Percentiles rank a stretch among this genome's conserved stretches.
phyloP scores from a whole-genome alignment of 2,329 filamentous ascomycete genomes.

The Epichloe bromicola region DNA sequence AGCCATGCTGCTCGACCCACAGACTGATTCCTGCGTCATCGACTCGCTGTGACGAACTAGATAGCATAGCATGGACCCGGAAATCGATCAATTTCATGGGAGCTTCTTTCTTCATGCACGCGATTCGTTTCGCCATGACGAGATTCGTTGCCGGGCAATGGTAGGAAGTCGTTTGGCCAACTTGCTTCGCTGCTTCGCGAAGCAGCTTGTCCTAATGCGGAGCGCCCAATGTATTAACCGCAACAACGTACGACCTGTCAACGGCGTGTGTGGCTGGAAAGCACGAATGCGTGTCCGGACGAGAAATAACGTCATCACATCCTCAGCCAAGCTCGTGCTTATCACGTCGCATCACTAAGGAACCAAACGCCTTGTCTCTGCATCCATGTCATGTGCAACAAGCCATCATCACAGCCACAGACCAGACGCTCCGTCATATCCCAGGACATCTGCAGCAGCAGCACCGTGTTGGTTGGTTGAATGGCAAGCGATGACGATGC shows the following conservation, averaged over 20 bases:
- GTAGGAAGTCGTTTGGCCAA: too few relatives aligned
- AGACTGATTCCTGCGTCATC: slow-evolving; percentile 19
- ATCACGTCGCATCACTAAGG: too few relatives aligned
- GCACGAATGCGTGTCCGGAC: too few relatives aligned
- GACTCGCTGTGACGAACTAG: slow-evolving; percentile 10
- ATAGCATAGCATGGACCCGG: not conserved
- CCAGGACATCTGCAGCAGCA: not conserved
- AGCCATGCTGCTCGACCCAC: slow-evolving; percentile 12
- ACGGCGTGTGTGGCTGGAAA: too few relatives aligned
- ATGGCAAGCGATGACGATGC: not conserved
- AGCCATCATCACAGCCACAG: not conserved
- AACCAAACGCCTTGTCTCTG: too few relatives aligned
- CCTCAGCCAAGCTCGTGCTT: too few relatives aligned
- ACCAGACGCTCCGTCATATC: not conserved
- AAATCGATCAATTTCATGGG: slow-evolving; percentile 1
- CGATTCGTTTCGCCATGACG: not conserved
- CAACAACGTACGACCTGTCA: too few relatives aligned
- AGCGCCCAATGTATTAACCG: too few relatives aligned
- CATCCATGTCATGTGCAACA: not conserved
- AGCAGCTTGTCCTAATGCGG: too few relatives aligned
- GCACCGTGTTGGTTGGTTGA: not conserved
- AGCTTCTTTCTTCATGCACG: not conserved
- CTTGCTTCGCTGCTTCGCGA: too few relatives aligned
- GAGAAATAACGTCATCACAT: not conserved
- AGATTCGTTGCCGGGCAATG: too few relatives aligned